These are phyloP conservation scores for Leishmania tropica DNA, from an alignment of 208 protist genomes.

Conservation along the genomic window DNA sequence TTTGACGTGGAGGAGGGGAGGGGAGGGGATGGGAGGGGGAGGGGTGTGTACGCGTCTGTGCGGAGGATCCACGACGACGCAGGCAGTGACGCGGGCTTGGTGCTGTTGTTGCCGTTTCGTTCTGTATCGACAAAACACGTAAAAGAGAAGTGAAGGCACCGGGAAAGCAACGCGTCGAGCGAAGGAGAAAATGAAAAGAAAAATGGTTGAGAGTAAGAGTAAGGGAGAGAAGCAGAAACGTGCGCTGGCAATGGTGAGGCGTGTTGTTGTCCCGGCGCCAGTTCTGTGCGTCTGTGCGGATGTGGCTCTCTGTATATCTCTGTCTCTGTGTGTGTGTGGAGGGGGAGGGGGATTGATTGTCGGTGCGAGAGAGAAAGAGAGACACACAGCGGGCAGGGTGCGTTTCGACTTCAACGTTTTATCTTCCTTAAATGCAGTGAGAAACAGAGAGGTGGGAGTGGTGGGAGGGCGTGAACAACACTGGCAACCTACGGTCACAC, in stretches of 20 bases:
- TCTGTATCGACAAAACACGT: not conserved
- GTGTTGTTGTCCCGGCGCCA: not conserved
- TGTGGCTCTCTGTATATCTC: too few relatives aligned
- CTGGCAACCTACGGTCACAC: not conserved
- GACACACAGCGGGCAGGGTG: not conserved
- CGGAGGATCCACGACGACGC: not conserved
- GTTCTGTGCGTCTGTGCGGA: not conserved
- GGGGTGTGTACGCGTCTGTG: not conserved
- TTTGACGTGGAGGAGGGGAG: not conserved
- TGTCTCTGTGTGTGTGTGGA: too few relatives aligned
- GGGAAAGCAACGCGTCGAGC: not conserved
- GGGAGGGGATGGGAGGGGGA: not conserved
- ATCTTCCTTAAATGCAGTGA: not conserved
- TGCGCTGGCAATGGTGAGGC: not conserved
- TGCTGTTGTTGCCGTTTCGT: not conserved
- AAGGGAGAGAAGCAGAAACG: not conserved
- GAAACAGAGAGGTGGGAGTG: not conserved
- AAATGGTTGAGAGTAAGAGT: not conserved
- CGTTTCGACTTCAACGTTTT: not conserved
- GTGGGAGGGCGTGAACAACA: not conserved
- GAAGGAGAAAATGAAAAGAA: conserved; percentile 15
- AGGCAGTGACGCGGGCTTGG: not conserved
- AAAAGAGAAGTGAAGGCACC: not conserved
- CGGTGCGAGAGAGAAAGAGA: not conserved
- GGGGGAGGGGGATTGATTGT: too few relatives aligned